A percentile compares a stretch with the other conserved stretches of the same genome.
These are phyloP conservation scores for Cyberlindnera amylophila DNA, from an alignment of 805 yeast genomes.

Conservation along the genomic window DNA sequence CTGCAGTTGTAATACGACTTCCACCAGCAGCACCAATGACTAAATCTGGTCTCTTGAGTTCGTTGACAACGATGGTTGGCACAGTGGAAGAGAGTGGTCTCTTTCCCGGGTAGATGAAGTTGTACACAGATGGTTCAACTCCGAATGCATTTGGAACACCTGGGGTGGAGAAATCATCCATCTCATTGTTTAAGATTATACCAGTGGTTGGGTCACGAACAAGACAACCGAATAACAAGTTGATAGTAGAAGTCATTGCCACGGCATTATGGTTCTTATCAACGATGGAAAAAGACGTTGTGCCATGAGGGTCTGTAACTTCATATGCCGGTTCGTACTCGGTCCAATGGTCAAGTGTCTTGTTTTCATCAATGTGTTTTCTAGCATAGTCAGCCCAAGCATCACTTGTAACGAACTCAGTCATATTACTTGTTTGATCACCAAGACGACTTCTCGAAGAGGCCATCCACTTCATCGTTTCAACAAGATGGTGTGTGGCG, in stretches of 20 bases:
- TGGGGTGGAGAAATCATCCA: slow-evolving; percentile 91
- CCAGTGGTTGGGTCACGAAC: slow-evolving; percentile 84
- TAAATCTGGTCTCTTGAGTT: slow-evolving; percentile 49
- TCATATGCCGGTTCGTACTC: slow-evolving; percentile 79
- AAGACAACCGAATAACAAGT: slow-evolving; percentile 75
- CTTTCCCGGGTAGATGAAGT: slow-evolving; percentile 68
- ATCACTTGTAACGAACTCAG: slow-evolving; percentile 33
- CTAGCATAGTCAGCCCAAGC: slow-evolving; percentile 55
- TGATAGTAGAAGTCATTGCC: slow-evolving; percentile 83
- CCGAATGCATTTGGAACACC: slow-evolving; percentile 69
- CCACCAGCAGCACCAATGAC: slow-evolving; percentile 96
- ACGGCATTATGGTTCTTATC: slow-evolving; percentile 78
- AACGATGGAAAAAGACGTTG: slow-evolving; percentile 79
- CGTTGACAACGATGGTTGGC: slow-evolving; percentile 63
- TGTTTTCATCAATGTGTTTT: slow-evolving; percentile 46
- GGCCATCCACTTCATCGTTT: slow-evolving; percentile 92
- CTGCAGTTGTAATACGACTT: slow-evolving; percentile 75
- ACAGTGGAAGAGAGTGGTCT: slow-evolving; percentile 84
- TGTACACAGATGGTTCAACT: slow-evolving; percentile 75
- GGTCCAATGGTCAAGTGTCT: slow-evolving; percentile 61
- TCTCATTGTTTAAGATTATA: slow-evolving; percentile 77
- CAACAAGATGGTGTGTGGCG: slow-evolving; percentile 66
- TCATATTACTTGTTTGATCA: slow-evolving; percentile 48
- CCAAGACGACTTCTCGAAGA: slow-evolving; percentile 85
- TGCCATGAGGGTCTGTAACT: slow-evolving; percentile 80